Base-by-base conservation (phyloP, 1,284 basidiomycete genomes). In the Boletus mariae region DNA sequence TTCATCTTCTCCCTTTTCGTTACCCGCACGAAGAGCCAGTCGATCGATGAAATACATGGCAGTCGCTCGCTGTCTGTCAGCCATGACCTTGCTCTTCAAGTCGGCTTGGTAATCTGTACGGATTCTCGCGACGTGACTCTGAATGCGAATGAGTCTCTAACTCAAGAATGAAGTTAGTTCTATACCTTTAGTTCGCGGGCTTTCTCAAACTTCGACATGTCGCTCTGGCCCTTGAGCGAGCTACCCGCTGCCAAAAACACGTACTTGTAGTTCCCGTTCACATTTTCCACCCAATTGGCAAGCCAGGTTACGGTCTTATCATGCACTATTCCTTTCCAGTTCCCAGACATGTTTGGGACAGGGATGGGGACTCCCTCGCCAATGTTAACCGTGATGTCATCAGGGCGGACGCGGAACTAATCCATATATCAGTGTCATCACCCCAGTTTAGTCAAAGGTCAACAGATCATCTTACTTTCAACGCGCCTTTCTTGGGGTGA, bases 1-100 rank as follows among this genome's bases (percentile, higher is more conserved):
- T 72, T 98, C 94, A 60, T 98, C 94, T 64, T 97, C 95, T 45
- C 94, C 94, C 73, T 98, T 98, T 74, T 98, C 95, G 73, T 98
- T 98, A 65, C 94, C 94, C 45, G 94, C 94, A 80, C 94, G 91
- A 68, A 98, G 87, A 25, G 94, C 95, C 28, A 97, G 81, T 63
- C 84, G 83, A 74, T 98, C 94, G 65, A 98, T 98, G 73, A 98
- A 93, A 73, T 98, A 98, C 84, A 98, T 91, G 11, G 94, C 90
- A 0, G 94, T 98, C 8, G 94, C 95, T 35, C 94, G 86, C 72
- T 97, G 94, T 44, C 94, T 86, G 59, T 92, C 89, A 9, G 85
- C 89, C 90, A 94, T 98, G 59, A 93, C 80, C 72, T 96, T 97
- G 56, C 82, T 87, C 72, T 83, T 90, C 50, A 98, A 75, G 56